Conservation (phyloP, 2,329 filamentous ascomycete species). For the Penicillium nordicum region DNA sequence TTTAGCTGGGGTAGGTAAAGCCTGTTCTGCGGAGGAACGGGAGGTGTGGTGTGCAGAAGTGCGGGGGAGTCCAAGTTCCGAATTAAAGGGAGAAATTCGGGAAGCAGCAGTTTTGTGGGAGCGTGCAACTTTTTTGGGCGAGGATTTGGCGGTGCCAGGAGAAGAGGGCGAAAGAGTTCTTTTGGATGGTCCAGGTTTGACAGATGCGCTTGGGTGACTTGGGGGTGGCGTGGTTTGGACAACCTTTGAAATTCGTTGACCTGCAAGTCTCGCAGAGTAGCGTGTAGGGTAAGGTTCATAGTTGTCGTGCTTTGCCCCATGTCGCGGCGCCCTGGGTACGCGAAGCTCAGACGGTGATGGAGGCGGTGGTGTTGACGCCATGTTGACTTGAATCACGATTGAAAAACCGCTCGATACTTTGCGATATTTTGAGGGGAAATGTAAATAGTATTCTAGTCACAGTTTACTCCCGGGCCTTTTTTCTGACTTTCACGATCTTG, state of each 20-base stretch:
- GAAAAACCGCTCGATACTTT: not conserved
- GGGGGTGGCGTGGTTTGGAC: constrained; percentile 33
- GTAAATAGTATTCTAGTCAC: not conserved
- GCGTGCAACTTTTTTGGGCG: constrained; percentile 24
- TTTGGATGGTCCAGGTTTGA: constrained; percentile 18
- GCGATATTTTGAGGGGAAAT: not conserved
- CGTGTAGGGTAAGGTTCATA: constrained; percentile 42
- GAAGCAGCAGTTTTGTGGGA: constrained; percentile 1
- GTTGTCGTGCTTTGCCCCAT: constrained; percentile 45
- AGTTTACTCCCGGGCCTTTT: constrained; percentile 1
- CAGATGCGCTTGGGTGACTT: constrained; percentile 21
- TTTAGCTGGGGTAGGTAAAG: constrained; percentile 61
- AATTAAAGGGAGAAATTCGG: constrained; percentile 4
- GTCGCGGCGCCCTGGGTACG: constrained; percentile 45
- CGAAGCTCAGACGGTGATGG: constrained; percentile 32
- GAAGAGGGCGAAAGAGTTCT: constrained; percentile 9
- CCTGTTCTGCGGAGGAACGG: constrained; percentile 31
- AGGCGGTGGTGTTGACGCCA: constrained; percentile 48
- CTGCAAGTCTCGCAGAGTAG: constrained; percentile 40
- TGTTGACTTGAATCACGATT: constrained; percentile 17
- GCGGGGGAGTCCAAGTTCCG: constrained; percentile 20
- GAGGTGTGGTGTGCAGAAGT: constrained; percentile 22
- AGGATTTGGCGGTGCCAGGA: constrained; percentile 14
- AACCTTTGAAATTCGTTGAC: constrained; percentile 29
- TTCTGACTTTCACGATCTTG: not conserved